Evolutionary conservation across 2,329 filamentous ascomycete genomes (phyloP).

Genomic region (Passalora sequoiae): DNA sequence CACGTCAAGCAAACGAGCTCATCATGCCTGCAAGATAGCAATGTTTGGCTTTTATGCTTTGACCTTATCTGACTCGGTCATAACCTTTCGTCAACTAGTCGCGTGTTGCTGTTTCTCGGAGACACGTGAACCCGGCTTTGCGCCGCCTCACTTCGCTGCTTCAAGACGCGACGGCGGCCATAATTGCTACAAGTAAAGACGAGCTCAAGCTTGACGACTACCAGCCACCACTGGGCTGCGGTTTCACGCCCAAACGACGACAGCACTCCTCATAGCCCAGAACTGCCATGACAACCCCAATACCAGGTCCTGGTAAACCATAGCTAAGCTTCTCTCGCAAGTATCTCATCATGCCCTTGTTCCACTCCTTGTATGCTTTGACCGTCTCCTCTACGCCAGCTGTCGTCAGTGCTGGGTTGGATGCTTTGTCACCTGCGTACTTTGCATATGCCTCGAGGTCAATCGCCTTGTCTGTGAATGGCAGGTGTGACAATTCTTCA

Average conservation of each 20-base stretch:
- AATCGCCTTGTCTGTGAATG: conserved; percentile 15
- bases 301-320: conserved; percentile 50
- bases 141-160: no score
- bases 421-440: conserved; percentile 8
- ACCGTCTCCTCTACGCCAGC: conserved; percentile 11
- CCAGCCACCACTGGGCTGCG: conserved; percentile 6
- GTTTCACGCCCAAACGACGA: conserved; percentile 26
- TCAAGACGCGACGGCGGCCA: no score
- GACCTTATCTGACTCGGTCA: no score
- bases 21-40: no score
- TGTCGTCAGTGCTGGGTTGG: conserved; percentile 13
- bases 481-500: conserved; percentile 7
- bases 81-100: no score
- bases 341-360: conserved; percentile 48
- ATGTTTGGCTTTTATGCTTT: no score
- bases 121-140: no score
- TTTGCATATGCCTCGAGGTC: conserved; percentile 7
- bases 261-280: conserved; percentile 51
- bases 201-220: no score
- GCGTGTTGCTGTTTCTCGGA: no score
- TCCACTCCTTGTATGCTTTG: conserved; percentile 21
- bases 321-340: conserved; percentile 54
- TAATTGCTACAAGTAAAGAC: no score
- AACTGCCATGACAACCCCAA: conserved; percentile 51
- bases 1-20: no score